Evolutionary conservation across 140 eudicot genomes (phyloP).

Genomic region (Senecio squalidus): DNA sequence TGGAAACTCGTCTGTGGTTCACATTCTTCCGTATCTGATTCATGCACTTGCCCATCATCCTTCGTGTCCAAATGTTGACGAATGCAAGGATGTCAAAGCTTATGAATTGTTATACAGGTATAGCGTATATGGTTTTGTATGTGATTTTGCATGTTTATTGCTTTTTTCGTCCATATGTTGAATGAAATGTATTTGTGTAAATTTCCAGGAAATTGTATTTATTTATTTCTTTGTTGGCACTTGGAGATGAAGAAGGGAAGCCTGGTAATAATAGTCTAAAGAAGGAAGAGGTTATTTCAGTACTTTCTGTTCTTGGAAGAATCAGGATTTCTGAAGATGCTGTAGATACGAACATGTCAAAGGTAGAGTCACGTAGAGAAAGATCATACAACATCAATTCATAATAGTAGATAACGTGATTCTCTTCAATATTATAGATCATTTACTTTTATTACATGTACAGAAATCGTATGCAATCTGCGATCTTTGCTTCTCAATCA

Average conservation of each 20-base stretch:
- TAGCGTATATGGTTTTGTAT: background rate
- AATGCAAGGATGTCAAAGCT: conserved; percentile 74
- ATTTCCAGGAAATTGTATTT: conserved; percentile 51
- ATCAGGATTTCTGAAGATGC: conserved; percentile 77
- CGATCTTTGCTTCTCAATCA: conserved; percentile 68
- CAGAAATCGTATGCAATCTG: conserved; percentile 90
- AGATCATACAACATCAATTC: background rate
- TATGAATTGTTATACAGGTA: conserved; percentile 91
- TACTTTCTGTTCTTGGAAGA: conserved; percentile 52
- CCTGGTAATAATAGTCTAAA: conserved; percentile 41
- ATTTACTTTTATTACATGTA: conserved; percentile 24
- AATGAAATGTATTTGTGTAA: conserved; percentile 4
- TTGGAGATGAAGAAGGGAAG: conserved; percentile 65
- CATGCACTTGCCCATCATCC: conserved; percentile 94
- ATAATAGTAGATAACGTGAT: too few relatives aligned
- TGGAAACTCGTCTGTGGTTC: conserved; percentile 39
- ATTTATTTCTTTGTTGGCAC: conserved; percentile 74
- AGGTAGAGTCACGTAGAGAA: conserved; percentile 40
- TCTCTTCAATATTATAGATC: background rate
- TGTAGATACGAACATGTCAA: conserved; percentile 51
- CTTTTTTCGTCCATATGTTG: background rate
- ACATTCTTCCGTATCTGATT: conserved; percentile 68
- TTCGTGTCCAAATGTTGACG: conserved; percentile 66
- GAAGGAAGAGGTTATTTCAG: conserved; percentile 48
- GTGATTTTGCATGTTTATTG: background rate